Evolutionary conservation across 2,329 filamentous ascomycete genomes (phyloP).

Genomic region (Juglanconis oblonga): DNA sequence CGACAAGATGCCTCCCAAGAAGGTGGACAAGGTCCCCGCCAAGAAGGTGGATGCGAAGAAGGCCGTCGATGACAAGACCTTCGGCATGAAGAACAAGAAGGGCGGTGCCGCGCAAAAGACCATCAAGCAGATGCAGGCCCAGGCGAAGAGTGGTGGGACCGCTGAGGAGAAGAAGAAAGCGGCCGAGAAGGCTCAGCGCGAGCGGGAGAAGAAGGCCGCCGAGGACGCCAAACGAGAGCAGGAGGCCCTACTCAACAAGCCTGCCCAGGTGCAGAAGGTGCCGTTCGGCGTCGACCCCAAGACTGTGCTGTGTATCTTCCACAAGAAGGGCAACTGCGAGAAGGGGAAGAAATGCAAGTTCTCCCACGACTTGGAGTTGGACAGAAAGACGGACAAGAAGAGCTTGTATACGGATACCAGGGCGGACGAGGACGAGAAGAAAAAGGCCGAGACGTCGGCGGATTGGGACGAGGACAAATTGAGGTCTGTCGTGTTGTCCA

Average conservation of each 20-base stretch:
- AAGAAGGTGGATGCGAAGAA: conserved; percentile 56
- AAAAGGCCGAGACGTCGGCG: conserved; percentile 88
- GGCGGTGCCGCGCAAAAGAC: conserved; percentile 85
- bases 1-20: conserved; percentile 72
- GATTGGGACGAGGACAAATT: conserved; percentile 98
- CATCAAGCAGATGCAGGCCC: conserved; percentile 78
- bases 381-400: conserved; percentile 89
- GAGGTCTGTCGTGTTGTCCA: conserved; percentile 83
- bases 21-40: conserved; percentile 46
- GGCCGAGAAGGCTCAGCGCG: conserved; percentile 63
- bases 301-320: conserved; percentile 94
- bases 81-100: conserved; percentile 99
- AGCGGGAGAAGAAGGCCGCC: conserved; percentile 87
- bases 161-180: conserved; percentile 82
- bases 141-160: conserved; percentile 71
- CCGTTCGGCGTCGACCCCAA: conserved; percentile 98
- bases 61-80: conserved; percentile 87
- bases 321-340: conserved; percentile 94
- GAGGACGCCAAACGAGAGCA: conserved; percentile 80
- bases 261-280: conserved; percentile 94
- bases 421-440: conserved; percentile 69
- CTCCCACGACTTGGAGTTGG: conserved; percentile 83
- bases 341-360: conserved; percentile 99
- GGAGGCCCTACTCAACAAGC: conserved; percentile 81
- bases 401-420: conserved; percentile 85